Base-by-base conservation (phyloP, 75 land plant genomes). In the Cryptomeria japonica region DNA sequence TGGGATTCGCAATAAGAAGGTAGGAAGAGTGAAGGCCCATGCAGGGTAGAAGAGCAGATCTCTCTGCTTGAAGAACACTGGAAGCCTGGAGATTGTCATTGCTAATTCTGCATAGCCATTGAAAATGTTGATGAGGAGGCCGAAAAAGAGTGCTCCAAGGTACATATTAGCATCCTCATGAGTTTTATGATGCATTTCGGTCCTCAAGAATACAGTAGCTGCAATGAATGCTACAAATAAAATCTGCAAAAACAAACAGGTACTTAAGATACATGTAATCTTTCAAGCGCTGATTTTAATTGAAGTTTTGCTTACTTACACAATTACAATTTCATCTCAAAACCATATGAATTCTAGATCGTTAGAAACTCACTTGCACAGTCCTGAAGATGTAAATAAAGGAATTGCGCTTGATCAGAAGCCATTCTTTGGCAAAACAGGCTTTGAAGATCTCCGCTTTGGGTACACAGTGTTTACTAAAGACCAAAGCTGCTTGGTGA, bases 51-150 rank as follows among this genome's bases (percentile, higher is more conserved):
- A 95, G 15, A 92, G 90, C 56, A 97, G 92, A 86, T 97, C 97
- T 44, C 99, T 87, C 14, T 97, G 99, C 92, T 97, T 97, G 90
- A 94, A 94, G 86, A 96, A 94, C 25, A 97, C 97, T 0, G 99
- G 99, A 49, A 97, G 98, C 84, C 97, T 89, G 2, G 9, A 6
- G 55, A 97, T 93, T 15, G 90, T 91, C 73, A 95, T 56, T 12
- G 98, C 86, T 2, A 96, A 90, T 90, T 97, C 99, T 28, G 96
- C 90, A 53, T 95, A 96, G 10, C 99, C 99, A 85, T 97, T 94
- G 95, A 97, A 97, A 93, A 95, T 95, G 89, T 94, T 93, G 12
- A 61, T 76, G 47, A 97, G 86, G 86, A 97, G 51, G 2, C 90
- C 87, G 38, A 92, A 97, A 85, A 97, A 82, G 18, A 94, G 92